Evolutionary conservation across 78 protist genomes (phyloP).

Genomic region (Monocercomonoides exilis): DNA sequence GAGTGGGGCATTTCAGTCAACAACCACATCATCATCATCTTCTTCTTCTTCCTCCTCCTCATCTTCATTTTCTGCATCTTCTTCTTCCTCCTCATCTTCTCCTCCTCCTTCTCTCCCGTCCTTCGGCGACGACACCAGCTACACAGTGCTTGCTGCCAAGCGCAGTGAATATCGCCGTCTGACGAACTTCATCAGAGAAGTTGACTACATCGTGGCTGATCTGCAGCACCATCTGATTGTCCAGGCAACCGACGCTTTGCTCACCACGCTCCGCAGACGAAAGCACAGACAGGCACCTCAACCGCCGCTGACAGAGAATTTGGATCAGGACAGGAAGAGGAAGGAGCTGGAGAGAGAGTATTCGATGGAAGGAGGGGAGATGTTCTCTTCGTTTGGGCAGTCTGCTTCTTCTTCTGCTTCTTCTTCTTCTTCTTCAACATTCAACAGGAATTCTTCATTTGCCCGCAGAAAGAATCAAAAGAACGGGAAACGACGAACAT

Average conservation of each 20-base stretch:
- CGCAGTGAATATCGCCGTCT: not conserved
- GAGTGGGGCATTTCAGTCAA: too few relatives aligned
- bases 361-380: not conserved
- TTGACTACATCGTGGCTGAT: constrained; percentile 34
- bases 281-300: not conserved
- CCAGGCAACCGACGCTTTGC: not conserved
- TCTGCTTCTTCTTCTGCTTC: too few relatives aligned
- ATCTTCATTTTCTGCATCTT: too few relatives aligned
- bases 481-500: too few relatives aligned
- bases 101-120: too few relatives aligned
- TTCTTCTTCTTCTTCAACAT: too few relatives aligned
- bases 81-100: too few relatives aligned
- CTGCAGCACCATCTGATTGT: constrained; percentile 10
- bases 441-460: too few relatives aligned
- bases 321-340: not conserved
- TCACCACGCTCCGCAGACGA: not conserved
- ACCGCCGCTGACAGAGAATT: not conserved
- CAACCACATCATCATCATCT: too few relatives aligned
- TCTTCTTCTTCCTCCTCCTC: too few relatives aligned
- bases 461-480: too few relatives aligned
- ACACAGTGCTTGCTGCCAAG: not conserved
- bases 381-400: too few relatives aligned
- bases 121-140: not conserved
- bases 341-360: not conserved
- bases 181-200: constrained; percentile 24